Evolutionary conservation across 306 rosid species (phyloP), one percentile per base, ranked within the genome.

Genomic region (Dalbergia cochinchinensis): DNA sequence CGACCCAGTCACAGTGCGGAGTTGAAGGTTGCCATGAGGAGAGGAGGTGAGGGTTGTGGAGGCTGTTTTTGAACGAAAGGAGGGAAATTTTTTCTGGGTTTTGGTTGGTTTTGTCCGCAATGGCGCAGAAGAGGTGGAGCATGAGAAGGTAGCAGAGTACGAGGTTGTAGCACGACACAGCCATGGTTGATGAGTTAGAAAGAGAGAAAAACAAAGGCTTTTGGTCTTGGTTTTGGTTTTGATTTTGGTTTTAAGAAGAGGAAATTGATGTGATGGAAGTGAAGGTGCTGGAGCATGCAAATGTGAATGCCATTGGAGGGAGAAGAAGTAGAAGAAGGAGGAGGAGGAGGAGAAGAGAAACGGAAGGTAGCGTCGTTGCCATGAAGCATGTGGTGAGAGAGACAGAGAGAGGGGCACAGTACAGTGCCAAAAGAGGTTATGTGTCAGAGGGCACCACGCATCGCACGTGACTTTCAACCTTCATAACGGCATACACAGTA

Each of bases 1-100:
- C 99, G 15, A 82, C 44, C 99, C 99, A 96, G 80, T 76, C 8
- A 74, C 99, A 96, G 85, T 88, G 92, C 0, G 90, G 83, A 11
- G 82, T 79, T 16, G 90, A 66, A 2, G 71, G 19, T 78, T 76
- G 84, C 98, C 99, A 96, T 1, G 92, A 85, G 47, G 85, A 13
- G 2, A 96, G 87, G 51, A 61, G 5, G n/a, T 69, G 78, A 2
- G 94, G 82, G 62, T 79, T 87, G 44, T 85, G 85, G 14, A 96
- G 92, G 26, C 51, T 6, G 31, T 62, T 65, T 84, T 87, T 91
- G 90, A 96, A 96, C 10, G 92, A 89, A 50, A 93, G 86, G 53
- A 96, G 92, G 11, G 86, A 71, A 53, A 76, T 60, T 26, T 69
- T 78, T 11, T 91, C 96, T 70, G 78, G 76, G 88, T 65, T 73